Evolutionary conservation across 2,329 filamentous ascomycete species (phyloP).

Genomic region (Thielaviopsis musarum): DNA sequence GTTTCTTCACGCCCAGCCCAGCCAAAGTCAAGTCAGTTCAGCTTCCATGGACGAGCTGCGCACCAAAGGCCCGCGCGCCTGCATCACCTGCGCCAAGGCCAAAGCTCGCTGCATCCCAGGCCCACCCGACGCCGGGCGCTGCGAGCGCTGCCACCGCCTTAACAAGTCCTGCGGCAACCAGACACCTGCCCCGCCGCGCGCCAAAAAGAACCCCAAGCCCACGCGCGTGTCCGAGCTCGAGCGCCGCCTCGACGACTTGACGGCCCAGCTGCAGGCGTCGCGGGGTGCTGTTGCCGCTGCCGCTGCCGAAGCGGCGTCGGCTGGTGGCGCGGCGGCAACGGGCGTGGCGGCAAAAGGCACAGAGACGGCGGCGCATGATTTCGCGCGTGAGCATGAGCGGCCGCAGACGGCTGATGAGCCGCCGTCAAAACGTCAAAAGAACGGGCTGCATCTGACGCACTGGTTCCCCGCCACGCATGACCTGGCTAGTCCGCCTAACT

Average conservation of each 20-base stretch:
- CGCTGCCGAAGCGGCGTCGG: no score
- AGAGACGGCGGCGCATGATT: no score
- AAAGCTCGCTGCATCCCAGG: conserved; percentile 33
- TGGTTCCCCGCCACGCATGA: no score
- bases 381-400: no score
- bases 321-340: no score
- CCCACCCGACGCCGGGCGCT: conserved; percentile 23
- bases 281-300: not conserved
- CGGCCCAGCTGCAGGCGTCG: conserved; percentile 22
- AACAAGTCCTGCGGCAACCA: conserved; percentile 30
- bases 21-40: no score
- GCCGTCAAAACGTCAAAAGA: no score
- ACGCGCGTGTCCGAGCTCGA: conserved; percentile 34
- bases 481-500: no score
- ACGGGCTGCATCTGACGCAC: no score
- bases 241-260: conserved; percentile 31
- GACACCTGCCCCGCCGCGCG: conserved; percentile 29
- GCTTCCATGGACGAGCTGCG: not conserved
- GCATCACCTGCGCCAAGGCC: conserved; percentile 33
- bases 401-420: no score
- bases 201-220: conserved; percentile 29
- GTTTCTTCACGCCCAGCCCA: no score
- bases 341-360: no score
- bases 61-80: conserved; percentile 30
- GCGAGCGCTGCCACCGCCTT: conserved; percentile 33